These are phyloP conservation scores for Ophiostoma pallidulum DNA, from an alignment of 2,329 filamentous ascomycete species.

Conservation along the genomic window DNA sequence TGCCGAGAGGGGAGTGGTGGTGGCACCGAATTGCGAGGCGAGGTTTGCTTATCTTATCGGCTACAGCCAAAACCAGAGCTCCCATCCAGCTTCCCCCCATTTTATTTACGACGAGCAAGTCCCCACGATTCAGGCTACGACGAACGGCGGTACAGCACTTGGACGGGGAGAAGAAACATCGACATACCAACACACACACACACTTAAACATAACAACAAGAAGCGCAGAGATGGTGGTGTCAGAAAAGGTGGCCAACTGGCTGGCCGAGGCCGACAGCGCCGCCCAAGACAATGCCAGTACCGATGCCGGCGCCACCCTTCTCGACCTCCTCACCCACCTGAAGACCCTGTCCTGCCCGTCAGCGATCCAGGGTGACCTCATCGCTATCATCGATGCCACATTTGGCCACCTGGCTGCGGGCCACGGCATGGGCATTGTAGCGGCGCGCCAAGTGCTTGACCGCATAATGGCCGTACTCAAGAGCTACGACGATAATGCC, in stretches of 20 bases:
- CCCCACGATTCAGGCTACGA: too few species aligned
- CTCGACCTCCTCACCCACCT: slow-evolving; percentile 19
- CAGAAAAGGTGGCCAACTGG: slow-evolving; percentile 15
- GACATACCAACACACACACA: neutral
- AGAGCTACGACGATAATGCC: slow-evolving; percentile 49
- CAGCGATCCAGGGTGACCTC: slow-evolving; percentile 18
- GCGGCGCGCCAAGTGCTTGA: slow-evolving; percentile 21
- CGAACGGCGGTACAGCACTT: too few species aligned
- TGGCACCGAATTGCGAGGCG: too few species aligned
- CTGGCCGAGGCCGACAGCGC: slow-evolving; percentile 17
- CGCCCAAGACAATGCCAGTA: too few species aligned
- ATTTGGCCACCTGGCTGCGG: slow-evolving; percentile 15
- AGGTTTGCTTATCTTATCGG: neutral
- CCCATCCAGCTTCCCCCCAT: too few species aligned
- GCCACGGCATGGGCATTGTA: slow-evolving; percentile 24
- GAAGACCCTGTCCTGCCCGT: slow-evolving; percentile 17
- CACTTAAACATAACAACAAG: neutral
- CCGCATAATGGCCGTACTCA: slow-evolving; percentile 39
- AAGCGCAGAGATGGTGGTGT: neutral
- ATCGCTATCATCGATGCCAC: slow-evolving; percentile 19
- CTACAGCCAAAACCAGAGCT: neutral
- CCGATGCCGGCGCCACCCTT: slow-evolving; percentile 15
- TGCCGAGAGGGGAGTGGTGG: too few species aligned
- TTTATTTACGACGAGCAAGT: too few species aligned
- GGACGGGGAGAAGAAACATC: neutral